Evolutionary conservation across 2,329 filamentous ascomycete species (phyloP), one percentile per base, ranked within the genome.

Genomic region (Orbilia ellipsospora): DNA sequence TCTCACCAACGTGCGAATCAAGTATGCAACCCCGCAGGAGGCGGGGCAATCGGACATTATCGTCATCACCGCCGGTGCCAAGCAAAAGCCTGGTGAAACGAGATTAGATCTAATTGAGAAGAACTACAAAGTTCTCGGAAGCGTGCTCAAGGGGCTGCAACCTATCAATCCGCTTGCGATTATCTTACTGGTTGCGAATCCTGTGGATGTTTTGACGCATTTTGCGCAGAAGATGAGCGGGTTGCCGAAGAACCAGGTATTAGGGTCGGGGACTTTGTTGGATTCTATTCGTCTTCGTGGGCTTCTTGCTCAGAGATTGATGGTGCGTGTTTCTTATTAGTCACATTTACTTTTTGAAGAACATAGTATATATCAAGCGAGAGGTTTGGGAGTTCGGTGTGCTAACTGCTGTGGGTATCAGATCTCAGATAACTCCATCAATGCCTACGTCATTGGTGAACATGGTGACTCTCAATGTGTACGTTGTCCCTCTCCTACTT

Each of bases 31-130:
- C 18, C 80, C 81, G 73, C 78, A 77, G 15, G 80, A 81, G 72
- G 80, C 80, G 68, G 77, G 77, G 12, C 77, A 78, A 20, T 79
- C 80, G 16, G 78, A 80, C 23, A 79, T 79, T 67, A 80, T 81
- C 69, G 78, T 81, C 78, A 80, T 81, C 78, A 81, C 81, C 12
- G 81, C 81, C 26, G 81, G 81, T 36, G 81, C 80, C 68, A 81
- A 81, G 77, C 81, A 81, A 72, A 81, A 80, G 76, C 80, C 80
- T 45, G 80, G 80, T 36, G 80, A 81, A 72, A 81, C 80, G 10
- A 80, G 81, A 23, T 72, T 81, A 31, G 80, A 81, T 69, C 79
- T 81, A 5, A 78, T 81, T 61, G 78, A 80, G 77, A 80, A 79
- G 72, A 81, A 81, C 77, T 78, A 80, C 72, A 77, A 75, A 36